A percentile compares a stretch with the other conserved stretches of the same genome.
phyloP scores from a whole-genome alignment of 2,329 filamentous ascomycete species.

The Claviceps humidiphila region DNA sequence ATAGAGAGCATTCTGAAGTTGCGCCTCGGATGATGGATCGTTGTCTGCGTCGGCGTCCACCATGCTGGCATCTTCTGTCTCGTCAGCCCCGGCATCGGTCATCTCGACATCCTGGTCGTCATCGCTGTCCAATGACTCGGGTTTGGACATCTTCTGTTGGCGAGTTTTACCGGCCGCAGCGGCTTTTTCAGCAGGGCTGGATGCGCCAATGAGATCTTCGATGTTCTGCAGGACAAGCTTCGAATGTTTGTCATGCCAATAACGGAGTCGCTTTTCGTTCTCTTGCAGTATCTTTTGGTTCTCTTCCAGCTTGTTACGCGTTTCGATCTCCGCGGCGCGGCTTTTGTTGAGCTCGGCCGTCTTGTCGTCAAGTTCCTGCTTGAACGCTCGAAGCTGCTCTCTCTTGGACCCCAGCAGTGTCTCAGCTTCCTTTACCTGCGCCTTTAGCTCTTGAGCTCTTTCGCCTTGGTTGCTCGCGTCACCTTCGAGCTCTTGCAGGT shows the following conservation, averaged over 20 bases:
- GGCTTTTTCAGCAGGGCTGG: conserved; percentile 13
- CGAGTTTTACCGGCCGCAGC: conserved; percentile 12
- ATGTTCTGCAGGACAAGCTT: conserved; percentile 78
- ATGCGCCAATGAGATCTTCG: conserved; percentile 44
- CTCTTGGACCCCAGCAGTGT: conserved; percentile 66
- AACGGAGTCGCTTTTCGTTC: conserved; percentile 68
- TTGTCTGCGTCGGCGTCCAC: conserved; percentile 10
- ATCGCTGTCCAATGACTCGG: conserved; percentile 5
- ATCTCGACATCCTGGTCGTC: conserved; percentile 22
- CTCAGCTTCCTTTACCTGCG: conserved; percentile 69
- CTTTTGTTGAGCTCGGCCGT: conserved; percentile 77
- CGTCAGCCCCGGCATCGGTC: conserved; percentile 17
- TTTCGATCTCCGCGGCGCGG: conserved; percentile 84
- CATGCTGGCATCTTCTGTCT: conserved; percentile 13
- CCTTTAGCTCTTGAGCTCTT: conserved; percentile 59
- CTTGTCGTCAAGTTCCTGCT: conserved; percentile 78
- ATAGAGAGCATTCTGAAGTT: conserved; percentile 26
- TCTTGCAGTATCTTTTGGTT: conserved; percentile 80
- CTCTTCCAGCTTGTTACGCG: conserved; percentile 95
- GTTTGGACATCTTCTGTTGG: conserved; percentile 12
- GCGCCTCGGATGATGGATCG: conserved; percentile 14
- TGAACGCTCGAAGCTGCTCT: conserved; percentile 64
- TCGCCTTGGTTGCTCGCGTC: conserved; percentile 67
- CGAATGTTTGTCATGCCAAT: conserved; percentile 81
- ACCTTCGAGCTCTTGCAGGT: conserved; percentile 64